Conservation (phyloP, 2,329 filamentous ascomycete species). For the Diaporthe sp. region DNA sequence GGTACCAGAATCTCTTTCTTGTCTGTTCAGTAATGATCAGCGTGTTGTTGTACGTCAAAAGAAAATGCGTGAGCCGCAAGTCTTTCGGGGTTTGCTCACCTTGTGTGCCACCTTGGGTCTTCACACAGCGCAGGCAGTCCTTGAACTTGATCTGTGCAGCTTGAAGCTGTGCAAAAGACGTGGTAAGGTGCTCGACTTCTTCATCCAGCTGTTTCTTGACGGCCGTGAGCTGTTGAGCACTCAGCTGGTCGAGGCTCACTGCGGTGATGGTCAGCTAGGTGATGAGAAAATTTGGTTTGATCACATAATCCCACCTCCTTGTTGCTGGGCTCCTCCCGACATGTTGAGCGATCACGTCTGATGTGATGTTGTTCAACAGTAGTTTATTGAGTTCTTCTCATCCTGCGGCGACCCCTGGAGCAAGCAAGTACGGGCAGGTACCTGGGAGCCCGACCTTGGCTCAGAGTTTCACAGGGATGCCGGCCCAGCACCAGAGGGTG, state of each 20-base stretch:
- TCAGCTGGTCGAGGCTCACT: slow-evolving; percentile 81
- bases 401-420: slow-evolving; percentile 20
- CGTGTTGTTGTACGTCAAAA: not conserved
- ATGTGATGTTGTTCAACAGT: slow-evolving; percentile 22
- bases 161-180: slow-evolving; percentile 90
- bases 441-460: not conserved
- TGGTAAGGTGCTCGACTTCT: slow-evolving; percentile 93
- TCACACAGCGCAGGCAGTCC: slow-evolving; percentile 87
- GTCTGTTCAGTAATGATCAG: slow-evolving; percentile 44
- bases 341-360: slow-evolving; percentile 37
- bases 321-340: slow-evolving; percentile 41
- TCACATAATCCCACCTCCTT: slow-evolving; percentile 32
- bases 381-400: slow-evolving; percentile 14
- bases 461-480: slow-evolving; percentile 18
- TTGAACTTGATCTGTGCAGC: slow-evolving; percentile 92
- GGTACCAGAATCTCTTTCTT: slow-evolving; percentile 84
- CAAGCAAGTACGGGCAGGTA: not conserved
- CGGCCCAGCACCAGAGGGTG: slow-evolving; percentile 1
- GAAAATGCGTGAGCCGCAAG: slow-evolving; percentile 32
- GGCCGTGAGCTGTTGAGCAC: slow-evolving; percentile 85
- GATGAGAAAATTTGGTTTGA: not conserved
- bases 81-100: slow-evolving; percentile 47
- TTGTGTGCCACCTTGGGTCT: slow-evolving; percentile 51
- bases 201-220: slow-evolving; percentile 97
- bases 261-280: slow-evolving; percentile 4